Evolutionary conservation across 2,329 filamentous ascomycete genomes (phyloP), one percentile per base, ranked within the genome.

Genomic region (Emergomyces africanus): DNA sequence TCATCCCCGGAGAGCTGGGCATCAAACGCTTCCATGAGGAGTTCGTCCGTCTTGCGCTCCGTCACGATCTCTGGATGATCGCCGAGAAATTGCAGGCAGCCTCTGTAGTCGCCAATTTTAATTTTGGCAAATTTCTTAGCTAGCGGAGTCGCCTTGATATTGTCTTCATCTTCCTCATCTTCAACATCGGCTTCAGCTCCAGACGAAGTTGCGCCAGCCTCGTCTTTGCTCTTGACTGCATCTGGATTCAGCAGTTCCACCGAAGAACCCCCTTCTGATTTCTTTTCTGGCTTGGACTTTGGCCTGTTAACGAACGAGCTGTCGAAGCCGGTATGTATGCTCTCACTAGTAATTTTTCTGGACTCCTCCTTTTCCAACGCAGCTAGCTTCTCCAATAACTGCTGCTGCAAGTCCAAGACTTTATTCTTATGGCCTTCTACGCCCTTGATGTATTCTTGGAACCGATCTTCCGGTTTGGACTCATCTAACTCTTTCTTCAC

Each of bases 281-380:
- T 57, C 58, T 66, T 63, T 61, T 77, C 68, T n/a, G 70, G 53
- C 42, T 69, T 68, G 9, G 67, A 60, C 48, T 71, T 68, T 15
- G 69, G 71, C 72, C 90, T 92, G 67, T 83, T 79, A 58, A 99
- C 84, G 65, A 87, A 82, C 1, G 91, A 95, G 71, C 84, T 92
- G 74, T 95, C 85, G 71, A 99, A 99, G 5, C 94, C 94, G 1
- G 87, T 90, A 68, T 91, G 88, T 66, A 95, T 84, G 65, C 83
- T 81, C 64, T 96, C 91, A 70, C 91, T 97, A 12, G 94, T 99
- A 64, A 99, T 99, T 77, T 97, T 96, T 70, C 82, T 83, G 61
- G 81, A 77, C 66, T 96, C 91, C 64, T 94, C 88, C 71, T 85
- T 87, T 76, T 97, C 89, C 46, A 99, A 78, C 73, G 90, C 84